Evolutionary conservation across 2,329 filamentous ascomycete species (phyloP), one percentile per base, ranked within the genome.

Genomic region (Myriosclerotinia scirpicola): DNA sequence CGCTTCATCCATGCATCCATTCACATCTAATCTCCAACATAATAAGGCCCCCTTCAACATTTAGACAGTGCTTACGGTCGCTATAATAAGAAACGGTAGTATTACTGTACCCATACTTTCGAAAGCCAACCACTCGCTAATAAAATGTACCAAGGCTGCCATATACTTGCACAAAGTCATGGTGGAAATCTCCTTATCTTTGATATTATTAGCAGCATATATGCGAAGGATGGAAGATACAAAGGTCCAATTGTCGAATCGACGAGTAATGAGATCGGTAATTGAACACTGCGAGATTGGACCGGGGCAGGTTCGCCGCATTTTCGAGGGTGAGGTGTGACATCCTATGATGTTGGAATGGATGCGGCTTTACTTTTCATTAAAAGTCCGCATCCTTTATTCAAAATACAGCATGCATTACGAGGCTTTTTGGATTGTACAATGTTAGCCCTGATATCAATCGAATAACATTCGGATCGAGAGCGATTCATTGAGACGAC

Each of bases 241-340:
- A 58, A 88, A 81, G 0, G 87, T 90, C 87, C 87, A 90, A 54
- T 87, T 90, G 54, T 87, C 88, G 73, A 90, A 90, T 6, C 85
- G 86, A 69, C 87, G 85, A 73, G 90, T 90, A 7, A 85, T 86
- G 95, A 97, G 79, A 96, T 30, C 6, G 3, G 38, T 55, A 46
- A n/a, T 26, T n/a, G 36, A 22, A 26, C 26, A 17, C 12, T 22
- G 20, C 58, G 11, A 36, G 17, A 3, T 30, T 15, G 58, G 30
- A 20, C 30, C 30, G 14, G 44, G 20, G 20, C 20, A 53, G 1
- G 4, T 26, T 22, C 20, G 15, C 8, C 20, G 7, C 22, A 36
- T 53, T 22, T 22, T 53, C 3, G 4, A 17, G 15, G 20, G 11
- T 4, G 44, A 62, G 30, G 30, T n/a, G 15, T 38, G 53, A 20